A percentile compares a stretch with the other conserved stretches of the same genome.
These are phyloP conservation scores for Fusarium dimerum DNA, from an alignment of 2,329 filamentous ascomycete genomes.

Conservation along the genomic window DNA sequence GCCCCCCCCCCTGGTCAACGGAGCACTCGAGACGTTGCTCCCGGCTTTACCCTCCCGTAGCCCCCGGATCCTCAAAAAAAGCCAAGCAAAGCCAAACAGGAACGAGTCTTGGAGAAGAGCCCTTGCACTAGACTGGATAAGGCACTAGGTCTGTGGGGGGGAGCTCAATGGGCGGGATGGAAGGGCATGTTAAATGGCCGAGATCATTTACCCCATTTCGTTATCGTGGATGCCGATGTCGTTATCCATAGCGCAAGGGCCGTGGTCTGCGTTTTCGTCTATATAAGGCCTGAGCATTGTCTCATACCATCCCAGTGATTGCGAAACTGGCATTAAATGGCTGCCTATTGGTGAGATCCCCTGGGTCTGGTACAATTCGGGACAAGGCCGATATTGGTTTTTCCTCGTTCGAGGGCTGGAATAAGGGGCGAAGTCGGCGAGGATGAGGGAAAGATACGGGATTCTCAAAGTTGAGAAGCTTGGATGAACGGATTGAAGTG, in stretches of 20 bases:
- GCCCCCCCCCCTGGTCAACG: background rate
- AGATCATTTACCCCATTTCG: slow-evolving; percentile 10
- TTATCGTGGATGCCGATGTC: slow-evolving; percentile 14
- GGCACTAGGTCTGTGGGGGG: background rate
- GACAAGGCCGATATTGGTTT: background rate
- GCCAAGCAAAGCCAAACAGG: slow-evolving; percentile 1
- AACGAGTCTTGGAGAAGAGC: no score
- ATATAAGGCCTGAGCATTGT: slow-evolving; percentile 7
- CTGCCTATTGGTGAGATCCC: slow-evolving; percentile 3
- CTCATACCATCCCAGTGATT: slow-evolving; percentile 16
- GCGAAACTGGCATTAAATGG: background rate
- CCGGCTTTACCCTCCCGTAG: background rate
- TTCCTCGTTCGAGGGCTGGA: background rate
- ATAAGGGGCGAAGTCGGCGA: no score
- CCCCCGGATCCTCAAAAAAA: background rate
- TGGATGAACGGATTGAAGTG: no score
- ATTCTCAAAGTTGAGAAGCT: no score
- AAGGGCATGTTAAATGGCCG: background rate
- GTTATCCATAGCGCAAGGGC: slow-evolving; percentile 8
- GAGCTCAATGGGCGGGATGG: background rate
- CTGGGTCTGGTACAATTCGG: background rate
- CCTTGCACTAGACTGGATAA: background rate
- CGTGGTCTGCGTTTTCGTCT: slow-evolving; percentile 2
- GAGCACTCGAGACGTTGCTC: background rate
- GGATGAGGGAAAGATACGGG: no score